These are phyloP conservation scores for Hypoxylon fragiforme DNA, from an alignment of 495 filamentous ascomycete genomes.

Conservation along the genomic window DNA sequence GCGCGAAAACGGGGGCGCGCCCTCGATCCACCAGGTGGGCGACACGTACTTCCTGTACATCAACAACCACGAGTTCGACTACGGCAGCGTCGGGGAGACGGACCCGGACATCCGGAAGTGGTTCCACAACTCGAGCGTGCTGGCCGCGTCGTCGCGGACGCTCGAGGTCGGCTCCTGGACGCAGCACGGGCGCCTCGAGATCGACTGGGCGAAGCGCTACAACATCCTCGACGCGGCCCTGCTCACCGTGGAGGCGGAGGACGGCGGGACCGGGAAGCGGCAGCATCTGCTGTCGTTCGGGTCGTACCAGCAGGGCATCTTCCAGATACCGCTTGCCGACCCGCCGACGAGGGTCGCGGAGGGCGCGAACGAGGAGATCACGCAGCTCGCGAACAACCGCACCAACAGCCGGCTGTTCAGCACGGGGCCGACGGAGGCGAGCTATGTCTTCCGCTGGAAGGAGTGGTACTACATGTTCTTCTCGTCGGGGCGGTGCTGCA, in stretches of 20 bases:
- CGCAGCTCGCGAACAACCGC: slow-evolving; percentile 57
- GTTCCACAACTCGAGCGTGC: slow-evolving; percentile 61
- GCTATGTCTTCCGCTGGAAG: slow-evolving; percentile 55
- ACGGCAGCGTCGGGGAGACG: slow-evolving; percentile 56
- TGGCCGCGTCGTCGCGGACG: slow-evolving; percentile 61
- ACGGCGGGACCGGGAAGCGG: too few species aligned
- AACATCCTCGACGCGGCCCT: slow-evolving; percentile 72
- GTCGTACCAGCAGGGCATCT: slow-evolving; percentile 67
- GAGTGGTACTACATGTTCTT: slow-evolving; percentile 68
- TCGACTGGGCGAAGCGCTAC: slow-evolving; percentile 55
- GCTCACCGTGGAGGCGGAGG: slow-evolving; percentile 44
- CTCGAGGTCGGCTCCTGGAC: slow-evolving; percentile 62
- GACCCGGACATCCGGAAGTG: slow-evolving; percentile 16
- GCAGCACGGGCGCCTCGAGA: slow-evolving; percentile 53
- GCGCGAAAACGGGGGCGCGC: slow-evolving; percentile 59
- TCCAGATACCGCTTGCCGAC: slow-evolving; percentile 58
- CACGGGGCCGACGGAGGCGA: slow-evolving; percentile 55
- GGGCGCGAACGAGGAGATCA: slow-evolving; percentile 31
- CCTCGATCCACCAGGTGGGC: slow-evolving; percentile 59
- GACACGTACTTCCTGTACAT: slow-evolving; percentile 71
- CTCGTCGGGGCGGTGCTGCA: slow-evolving; percentile 62
- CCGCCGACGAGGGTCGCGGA: slow-evolving; percentile 8
- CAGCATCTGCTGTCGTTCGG: slow-evolving; percentile 51
- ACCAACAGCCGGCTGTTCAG: slow-evolving; percentile 32
- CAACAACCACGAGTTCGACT: slow-evolving; percentile 46